A percentile compares a stretch with the other conserved stretches of the same genome.
Evolutionary conservation across 768 basidiomycete species (phyloP).

Genomic region (Mycena leptocephala): DNA sequence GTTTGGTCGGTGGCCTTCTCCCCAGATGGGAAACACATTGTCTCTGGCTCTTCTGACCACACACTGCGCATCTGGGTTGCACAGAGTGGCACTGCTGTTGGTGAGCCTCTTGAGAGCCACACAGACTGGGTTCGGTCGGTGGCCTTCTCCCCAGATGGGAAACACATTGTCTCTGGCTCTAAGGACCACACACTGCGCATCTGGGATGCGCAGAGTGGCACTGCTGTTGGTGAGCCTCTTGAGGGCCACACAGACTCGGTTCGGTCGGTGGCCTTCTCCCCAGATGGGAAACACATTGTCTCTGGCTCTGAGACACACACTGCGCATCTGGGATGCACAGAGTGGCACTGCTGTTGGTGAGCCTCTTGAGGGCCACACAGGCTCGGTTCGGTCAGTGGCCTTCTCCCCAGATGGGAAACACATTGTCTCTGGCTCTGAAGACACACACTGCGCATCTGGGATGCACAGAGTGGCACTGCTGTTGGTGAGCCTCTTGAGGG

Average conservation of each 20-base stretch:
- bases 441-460: too few relatives aligned
- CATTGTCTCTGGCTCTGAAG: not conserved
- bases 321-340: slow-evolving; percentile 4
- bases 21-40: too few relatives aligned
- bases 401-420: not conserved
- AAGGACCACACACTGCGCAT: too few relatives aligned
- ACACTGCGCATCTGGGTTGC: not conserved
- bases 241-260: too few relatives aligned
- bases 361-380: slow-evolving; percentile 1
- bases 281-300: too few relatives aligned
- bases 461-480: too few relatives aligned
- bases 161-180: too few relatives aligned
- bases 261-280: too few relatives aligned
- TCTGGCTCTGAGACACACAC: too few relatives aligned
- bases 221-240: not conserved
- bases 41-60: too few relatives aligned
- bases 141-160: too few relatives aligned
- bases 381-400: not conserved
- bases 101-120: not conserved
- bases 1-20: not conserved
- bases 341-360: not conserved
- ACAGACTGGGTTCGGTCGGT: not conserved
- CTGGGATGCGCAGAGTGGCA: not conserved
- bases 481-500: too few relatives aligned
- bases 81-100: not conserved